phyloP scores from a whole-genome alignment of 2,329 filamentous ascomycete genomes.

The Sporothrix pseudoabietina region DNA sequence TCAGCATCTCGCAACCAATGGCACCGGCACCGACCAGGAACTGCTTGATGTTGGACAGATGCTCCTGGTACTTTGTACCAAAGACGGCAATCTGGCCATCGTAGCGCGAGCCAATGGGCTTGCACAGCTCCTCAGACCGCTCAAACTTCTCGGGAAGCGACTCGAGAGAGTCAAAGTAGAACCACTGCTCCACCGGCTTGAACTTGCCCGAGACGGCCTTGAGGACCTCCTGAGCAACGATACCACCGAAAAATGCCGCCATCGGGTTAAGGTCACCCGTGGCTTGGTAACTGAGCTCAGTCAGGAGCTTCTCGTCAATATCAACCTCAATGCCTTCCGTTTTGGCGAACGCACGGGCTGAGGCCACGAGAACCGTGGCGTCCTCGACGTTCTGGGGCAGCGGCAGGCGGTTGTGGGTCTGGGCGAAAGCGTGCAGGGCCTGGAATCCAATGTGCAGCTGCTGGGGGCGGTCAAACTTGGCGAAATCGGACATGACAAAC shows the following conservation, averaged over 20 bases:
- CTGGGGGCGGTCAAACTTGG: constrained; percentile 93
- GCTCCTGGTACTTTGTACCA: constrained; percentile 89
- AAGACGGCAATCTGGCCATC: constrained; percentile 98
- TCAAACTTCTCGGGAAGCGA: constrained; percentile 75
- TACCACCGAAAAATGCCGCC: constrained; percentile 92
- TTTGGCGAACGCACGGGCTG: constrained; percentile 72
- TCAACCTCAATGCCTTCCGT: constrained; percentile 79
- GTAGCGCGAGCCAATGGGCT: constrained; percentile 81
- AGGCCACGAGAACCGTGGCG: constrained; percentile 73
- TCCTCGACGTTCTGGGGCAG: constrained; percentile 83
- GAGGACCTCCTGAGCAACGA: constrained; percentile 90
- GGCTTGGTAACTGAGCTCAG: constrained; percentile 92
- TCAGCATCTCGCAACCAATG: constrained; percentile 98
- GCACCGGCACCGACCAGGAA: constrained; percentile 96
- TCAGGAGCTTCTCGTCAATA: constrained; percentile 87
- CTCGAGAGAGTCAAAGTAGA: constrained; percentile 98
- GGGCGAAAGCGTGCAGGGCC: constrained; percentile 83
- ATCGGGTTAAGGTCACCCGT: constrained; percentile 87
- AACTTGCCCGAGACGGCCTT: constrained; percentile 99
- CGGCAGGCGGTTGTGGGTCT: constrained; percentile 74
- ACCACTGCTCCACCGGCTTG: constrained; percentile 89
- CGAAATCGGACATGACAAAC: constrained; percentile 89
- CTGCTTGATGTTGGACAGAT: constrained; percentile 84
- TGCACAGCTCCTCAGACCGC: constrained; percentile 84
- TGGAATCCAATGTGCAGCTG: constrained; percentile 93